Base-by-base conservation (phyloP, 176 grass and related monocot genomes). In the Metroxylon sagu region DNA sequence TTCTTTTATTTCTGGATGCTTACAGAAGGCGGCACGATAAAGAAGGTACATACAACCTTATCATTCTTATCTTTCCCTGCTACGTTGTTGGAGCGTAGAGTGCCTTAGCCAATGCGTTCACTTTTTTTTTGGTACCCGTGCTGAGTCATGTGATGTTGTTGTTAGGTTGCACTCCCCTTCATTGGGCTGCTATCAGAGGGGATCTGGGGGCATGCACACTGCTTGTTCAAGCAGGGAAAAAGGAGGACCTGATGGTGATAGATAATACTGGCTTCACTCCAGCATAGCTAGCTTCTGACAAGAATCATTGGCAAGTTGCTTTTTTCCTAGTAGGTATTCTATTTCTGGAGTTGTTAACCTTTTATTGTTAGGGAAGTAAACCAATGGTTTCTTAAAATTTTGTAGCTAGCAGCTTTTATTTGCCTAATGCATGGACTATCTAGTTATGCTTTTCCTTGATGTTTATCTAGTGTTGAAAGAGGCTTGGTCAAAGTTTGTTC, bases 161-260 rank as follows among this genome's bases (percentile, higher is more conserved):
- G 49, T 18, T 81, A 98, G 94, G 94, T 64, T 98, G 94, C 73
- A 98, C 94, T 60, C 94, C 88, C 70, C 84, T 98, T 80, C 88
- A 98, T 79, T 98, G 94, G 94, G 82, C 94, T 83, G 88, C 94
- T 81, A 98, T 98, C 59, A 76, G 88, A 54, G 94, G 94, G 66
- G 89, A 98, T 66, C 65, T 98, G 35, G 88, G 93, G 60, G 88
- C 88, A 50, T 93, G 88, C 57, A 98, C 88, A 56, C 85, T 98
- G 50, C 66, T 98, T 53, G 88, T 98, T 84, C 94, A 98, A 74
- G 88, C 85, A 68, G 88, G 94, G n/a, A 98, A 98, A 77, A 98
- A 93, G 70, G 94, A 98, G 62, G 88, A 93, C 67, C 74, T 98
- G 67, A 76, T 83, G 66, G 76, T 89, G 59, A 65, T 85, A 70